Evolutionary conservation across 1,284 basidiomycete genomes (phyloP).

Genomic region (Ustilago sp.): DNA sequence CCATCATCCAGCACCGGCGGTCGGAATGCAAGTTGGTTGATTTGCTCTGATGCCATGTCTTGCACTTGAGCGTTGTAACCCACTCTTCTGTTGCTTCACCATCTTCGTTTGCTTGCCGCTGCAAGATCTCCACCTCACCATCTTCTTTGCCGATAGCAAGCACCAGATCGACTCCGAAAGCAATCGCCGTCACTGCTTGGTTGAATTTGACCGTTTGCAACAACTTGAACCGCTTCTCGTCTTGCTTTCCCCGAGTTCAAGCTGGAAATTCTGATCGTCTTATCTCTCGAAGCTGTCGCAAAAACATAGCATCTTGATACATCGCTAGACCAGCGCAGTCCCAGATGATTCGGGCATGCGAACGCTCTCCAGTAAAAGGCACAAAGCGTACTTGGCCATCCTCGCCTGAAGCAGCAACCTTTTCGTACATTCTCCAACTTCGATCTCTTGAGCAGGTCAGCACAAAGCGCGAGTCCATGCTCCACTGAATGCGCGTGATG

Average conservation of each 20-base stretch:
- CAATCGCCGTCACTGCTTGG: constrained; percentile 52
- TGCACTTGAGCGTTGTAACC: constrained; percentile 31
- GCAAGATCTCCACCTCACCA: constrained; percentile 81
- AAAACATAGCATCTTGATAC: constrained; percentile 74
- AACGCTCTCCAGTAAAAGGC: constrained; percentile 74
- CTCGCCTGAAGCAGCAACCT: neutral
- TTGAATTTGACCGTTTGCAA: constrained; percentile 44
- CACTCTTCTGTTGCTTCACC: constrained; percentile 14
- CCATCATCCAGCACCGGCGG: constrained; percentile 49
- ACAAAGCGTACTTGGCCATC: constrained; percentile 26
- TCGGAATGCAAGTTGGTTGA: constrained; percentile 59
- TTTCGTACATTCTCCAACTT: constrained; percentile 86
- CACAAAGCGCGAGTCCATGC: constrained; percentile 81
- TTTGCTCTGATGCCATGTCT: constrained; percentile 57
- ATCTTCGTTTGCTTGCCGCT: constrained; percentile 5
- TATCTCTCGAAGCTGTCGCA: constrained; percentile 93
- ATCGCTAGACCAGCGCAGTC: constrained; percentile 85
- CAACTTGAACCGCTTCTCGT: constrained; percentile 35
- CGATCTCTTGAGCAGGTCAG: constrained; percentile 91
- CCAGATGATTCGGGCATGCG: constrained; percentile 94
- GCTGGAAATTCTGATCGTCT: constrained; percentile 76
- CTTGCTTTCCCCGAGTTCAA: constrained; percentile 12
- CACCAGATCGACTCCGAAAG: constrained; percentile 36
- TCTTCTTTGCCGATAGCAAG: constrained; percentile 96
- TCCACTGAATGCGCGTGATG: constrained; percentile 89